Evolutionary conservation across 805 yeast species (phyloP).

Genomic region (Candida palmyrensis): DNA sequence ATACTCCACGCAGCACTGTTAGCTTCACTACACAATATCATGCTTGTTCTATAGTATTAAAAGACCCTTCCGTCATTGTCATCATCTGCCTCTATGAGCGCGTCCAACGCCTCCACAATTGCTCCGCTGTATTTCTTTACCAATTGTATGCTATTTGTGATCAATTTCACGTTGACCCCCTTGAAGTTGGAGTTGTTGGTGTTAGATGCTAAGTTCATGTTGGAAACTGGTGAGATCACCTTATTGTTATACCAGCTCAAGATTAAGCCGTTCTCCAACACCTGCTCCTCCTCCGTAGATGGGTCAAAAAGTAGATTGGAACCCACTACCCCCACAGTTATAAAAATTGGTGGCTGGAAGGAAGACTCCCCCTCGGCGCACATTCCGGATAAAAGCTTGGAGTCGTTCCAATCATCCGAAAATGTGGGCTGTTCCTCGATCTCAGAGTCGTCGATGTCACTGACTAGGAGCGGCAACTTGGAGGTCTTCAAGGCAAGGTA

Average conservation of each 20-base stretch:
- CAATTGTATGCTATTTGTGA: constrained; percentile 52
- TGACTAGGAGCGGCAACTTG: constrained; percentile 63
- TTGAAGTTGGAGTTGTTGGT: constrained; percentile 42
- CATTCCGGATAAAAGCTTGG: constrained; percentile 42
- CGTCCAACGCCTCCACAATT: constrained; percentile 56
- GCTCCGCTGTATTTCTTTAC: constrained; percentile 57
- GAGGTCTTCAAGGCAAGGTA: constrained; percentile 81
- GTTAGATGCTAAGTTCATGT: constrained; percentile 55
- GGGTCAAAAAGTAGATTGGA: constrained; percentile 74
- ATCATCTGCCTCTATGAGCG: constrained; percentile 36
- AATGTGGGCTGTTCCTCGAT: constrained; percentile 88
- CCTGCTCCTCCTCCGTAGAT: constrained; percentile 81
- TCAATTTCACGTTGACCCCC: constrained; percentile 46
- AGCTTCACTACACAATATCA: constrained; percentile 2
- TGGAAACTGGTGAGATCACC: constrained; percentile 68
- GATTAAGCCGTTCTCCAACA: constrained; percentile 77
- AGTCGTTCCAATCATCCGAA: constrained; percentile 78
- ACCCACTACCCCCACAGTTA: constrained; percentile 75
- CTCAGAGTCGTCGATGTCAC: constrained; percentile 64
- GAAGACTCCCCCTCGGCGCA: constrained; percentile 15
- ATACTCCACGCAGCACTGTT: constrained; percentile 67
- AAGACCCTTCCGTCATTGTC: constrained; percentile 26
- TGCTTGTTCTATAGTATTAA: constrained; percentile 7
- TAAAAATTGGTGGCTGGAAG: constrained; percentile 69
- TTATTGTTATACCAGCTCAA: constrained; percentile 66